Evolutionary conservation across 305 asterid species (phyloP).

Genomic region (Solanum hybrid): DNA sequence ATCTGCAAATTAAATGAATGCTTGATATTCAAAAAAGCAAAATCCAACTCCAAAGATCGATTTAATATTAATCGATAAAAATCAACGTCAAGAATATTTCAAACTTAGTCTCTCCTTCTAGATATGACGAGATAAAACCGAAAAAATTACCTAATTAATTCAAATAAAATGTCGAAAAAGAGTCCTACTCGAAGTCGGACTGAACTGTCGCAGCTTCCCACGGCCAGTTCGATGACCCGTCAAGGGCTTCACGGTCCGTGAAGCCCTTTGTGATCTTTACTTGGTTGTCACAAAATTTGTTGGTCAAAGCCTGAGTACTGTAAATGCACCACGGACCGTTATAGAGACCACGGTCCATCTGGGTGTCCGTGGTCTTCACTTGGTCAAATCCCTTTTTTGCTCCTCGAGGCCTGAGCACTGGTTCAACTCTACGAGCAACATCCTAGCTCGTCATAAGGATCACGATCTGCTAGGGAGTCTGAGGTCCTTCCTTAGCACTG

Average conservation of each 20-base stretch:
- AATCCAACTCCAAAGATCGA: not conserved
- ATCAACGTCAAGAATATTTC: not conserved
- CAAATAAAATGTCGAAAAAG: not conserved
- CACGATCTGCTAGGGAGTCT: too few species aligned
- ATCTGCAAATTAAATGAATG: not conserved
- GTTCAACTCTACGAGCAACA: too few species aligned
- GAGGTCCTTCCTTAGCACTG: too few species aligned
- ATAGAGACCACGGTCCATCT: too few species aligned
- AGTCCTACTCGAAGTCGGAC: not conserved
- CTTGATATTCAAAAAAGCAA: too few species aligned
- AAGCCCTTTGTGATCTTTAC: not conserved
- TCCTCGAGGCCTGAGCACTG: too few species aligned
- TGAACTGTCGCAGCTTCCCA: not conserved
- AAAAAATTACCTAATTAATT: not conserved
- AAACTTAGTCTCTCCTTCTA: not conserved
- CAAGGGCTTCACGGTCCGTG: not conserved
- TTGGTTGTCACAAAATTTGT: not conserved
- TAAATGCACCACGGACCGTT: not conserved
- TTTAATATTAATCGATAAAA: not conserved
- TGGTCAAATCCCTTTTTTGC: too few species aligned
- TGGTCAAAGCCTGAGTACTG: not conserved
- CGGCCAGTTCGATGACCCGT: not conserved
- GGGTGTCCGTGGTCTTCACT: too few species aligned
- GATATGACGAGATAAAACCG: not conserved
- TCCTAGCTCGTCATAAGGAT: too few species aligned